Conservation (phyloP, 192 early-diverging fungal species). For the Coemansia javaensis region DNA sequence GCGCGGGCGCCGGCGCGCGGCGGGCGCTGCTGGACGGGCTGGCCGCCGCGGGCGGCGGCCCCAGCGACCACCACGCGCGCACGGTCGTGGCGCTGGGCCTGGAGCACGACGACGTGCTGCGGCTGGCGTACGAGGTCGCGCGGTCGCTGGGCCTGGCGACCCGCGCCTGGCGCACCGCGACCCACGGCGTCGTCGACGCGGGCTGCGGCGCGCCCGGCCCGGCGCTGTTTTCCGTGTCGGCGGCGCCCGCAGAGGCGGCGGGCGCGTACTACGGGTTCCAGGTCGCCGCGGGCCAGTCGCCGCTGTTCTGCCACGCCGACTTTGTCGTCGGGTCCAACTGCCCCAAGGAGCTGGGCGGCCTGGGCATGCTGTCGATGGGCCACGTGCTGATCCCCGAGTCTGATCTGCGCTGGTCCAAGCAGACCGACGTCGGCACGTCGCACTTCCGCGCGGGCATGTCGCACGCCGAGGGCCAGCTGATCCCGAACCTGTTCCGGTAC, state of each 20-base stretch:
- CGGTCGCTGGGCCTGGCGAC: conserved; percentile 41
- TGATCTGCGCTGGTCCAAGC: conserved; percentile 93
- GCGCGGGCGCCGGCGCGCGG: conserved; percentile 8
- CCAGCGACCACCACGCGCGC: conserved; percentile 1
- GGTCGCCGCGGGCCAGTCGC: conserved; percentile 39
- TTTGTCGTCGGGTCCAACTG: conserved; percentile 57
- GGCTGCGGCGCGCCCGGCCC: background rate
- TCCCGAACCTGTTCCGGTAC: conserved; percentile 97
- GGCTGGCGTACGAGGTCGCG: conserved; percentile 39
- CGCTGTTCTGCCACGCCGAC: conserved; percentile 49
- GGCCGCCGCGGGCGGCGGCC: conserved; percentile 15
- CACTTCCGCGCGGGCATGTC: conserved; percentile 99
- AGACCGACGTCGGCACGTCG: conserved; percentile 93
- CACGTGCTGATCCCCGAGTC: conserved; percentile 97
- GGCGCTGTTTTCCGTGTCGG: conserved; percentile 22
- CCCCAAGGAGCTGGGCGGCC: conserved; percentile 92
- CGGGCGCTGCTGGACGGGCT: conserved; percentile 35
- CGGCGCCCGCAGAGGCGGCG: conserved; percentile 14
- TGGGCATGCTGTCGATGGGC: conserved; percentile 99
- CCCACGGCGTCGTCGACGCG: conserved; percentile 20
- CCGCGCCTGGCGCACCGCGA: conserved; percentile 13
- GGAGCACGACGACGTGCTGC: conserved; percentile 22
- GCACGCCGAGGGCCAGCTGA: conserved; percentile 93
- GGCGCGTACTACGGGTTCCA: conserved; percentile 42
- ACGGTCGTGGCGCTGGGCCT: conserved; percentile 22